Evolutionary conservation across 306 rosid genomes (phyloP).

Genomic region (Cucumis hystrix): DNA sequence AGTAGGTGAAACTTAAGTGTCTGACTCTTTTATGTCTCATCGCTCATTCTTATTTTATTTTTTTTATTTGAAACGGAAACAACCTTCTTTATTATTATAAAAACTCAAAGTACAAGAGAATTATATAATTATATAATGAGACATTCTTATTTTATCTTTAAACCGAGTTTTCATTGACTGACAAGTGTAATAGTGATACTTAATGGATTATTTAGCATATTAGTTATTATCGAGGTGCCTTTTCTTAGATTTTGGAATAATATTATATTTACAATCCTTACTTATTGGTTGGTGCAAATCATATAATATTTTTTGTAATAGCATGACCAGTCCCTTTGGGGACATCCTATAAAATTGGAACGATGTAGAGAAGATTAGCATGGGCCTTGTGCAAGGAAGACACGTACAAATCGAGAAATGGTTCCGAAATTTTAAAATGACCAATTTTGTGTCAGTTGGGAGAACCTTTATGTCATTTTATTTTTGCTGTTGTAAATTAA

Average conservation of each 20-base stretch:
- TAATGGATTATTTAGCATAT: not conserved
- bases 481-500: no score
- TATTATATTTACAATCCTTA: not conserved
- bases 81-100: no score
- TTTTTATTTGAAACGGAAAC: no score
- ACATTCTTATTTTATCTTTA: not conserved
- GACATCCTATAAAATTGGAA: no score
- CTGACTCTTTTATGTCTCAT: not conserved
- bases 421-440: no score
- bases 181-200: not conserved
- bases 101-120: no score
- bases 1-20: constrained; percentile 39
- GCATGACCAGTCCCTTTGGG: not conserved
- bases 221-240: not conserved
- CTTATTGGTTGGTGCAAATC: not conserved
- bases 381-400: no score
- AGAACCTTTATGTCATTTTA: no score
- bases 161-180: not conserved
- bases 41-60: not conserved
- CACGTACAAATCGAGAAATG: no score
- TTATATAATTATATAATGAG: no score
- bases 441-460: no score
- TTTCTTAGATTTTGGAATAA: not conserved
- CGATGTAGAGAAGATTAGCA: no score
- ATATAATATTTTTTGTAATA: not conserved